These are phyloP conservation scores for Malus hybrid DNA, from an alignment of 331 rosid genomes.

Conservation along the genomic window DNA sequence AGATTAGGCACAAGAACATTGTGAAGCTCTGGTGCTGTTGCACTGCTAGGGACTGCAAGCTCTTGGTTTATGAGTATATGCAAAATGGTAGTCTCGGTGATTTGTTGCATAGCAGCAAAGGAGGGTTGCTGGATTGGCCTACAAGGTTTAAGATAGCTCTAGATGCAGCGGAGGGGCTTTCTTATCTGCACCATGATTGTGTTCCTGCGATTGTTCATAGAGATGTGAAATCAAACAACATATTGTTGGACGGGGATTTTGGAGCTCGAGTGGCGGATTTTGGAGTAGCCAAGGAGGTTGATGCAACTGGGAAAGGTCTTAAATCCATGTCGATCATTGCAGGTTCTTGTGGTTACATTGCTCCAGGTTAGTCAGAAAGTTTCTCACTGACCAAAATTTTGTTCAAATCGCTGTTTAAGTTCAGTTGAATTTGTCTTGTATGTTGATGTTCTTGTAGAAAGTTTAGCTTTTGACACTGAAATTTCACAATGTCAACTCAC, in stretches of 20 bases:
- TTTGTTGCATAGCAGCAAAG: slow-evolving; percentile 70
- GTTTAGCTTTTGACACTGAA: neutral
- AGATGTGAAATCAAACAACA: slow-evolving; percentile 86
- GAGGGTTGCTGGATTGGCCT: slow-evolving; percentile 84
- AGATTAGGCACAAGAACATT: slow-evolving; percentile 89
- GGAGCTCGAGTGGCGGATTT: slow-evolving; percentile 90
- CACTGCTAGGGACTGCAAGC: slow-evolving; percentile 71
- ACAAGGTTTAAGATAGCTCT: slow-evolving; percentile 72
- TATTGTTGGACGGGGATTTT: slow-evolving; percentile 72
- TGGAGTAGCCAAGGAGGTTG: slow-evolving; percentile 78
- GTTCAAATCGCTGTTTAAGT: neutral
- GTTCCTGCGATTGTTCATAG: slow-evolving; percentile 89
- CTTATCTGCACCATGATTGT: slow-evolving; percentile 91
- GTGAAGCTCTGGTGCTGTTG: slow-evolving; percentile 96
- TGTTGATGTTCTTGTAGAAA: neutral
- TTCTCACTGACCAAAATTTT: neutral
- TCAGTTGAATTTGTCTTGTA: neutral
- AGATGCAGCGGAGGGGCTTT: slow-evolving; percentile 91
- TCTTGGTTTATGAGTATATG: slow-evolving; percentile 89
- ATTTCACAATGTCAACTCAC: neutral
- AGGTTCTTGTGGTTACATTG: slow-evolving; percentile 93
- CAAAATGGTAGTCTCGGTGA: slow-evolving; percentile 90
- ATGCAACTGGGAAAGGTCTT: slow-evolving; percentile 39
- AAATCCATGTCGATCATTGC: slow-evolving; percentile 85
- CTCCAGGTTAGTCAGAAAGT: slow-evolving; percentile 54